Evolutionary conservation across 192 early-diverging fungal species (phyloP), one percentile per base, ranked within the genome.

Genomic region (Backusella morwellensis): DNA sequence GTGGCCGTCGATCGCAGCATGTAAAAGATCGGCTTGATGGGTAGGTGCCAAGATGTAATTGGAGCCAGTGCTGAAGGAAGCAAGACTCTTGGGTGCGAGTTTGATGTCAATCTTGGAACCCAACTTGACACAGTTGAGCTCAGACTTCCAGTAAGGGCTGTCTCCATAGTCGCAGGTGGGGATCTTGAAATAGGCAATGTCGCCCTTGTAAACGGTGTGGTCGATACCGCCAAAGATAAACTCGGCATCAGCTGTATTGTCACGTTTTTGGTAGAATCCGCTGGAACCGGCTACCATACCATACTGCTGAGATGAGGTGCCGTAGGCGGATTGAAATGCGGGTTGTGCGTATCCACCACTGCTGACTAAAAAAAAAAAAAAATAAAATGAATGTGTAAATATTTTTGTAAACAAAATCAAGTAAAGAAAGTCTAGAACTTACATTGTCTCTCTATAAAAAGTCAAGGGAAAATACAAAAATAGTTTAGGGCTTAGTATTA

Each of bases 151-250:
- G 19, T 73, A 81, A 15, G 70, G 75, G 4, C 66, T 67, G 34
- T 52, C 47, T 14, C 76, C 44, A 35, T 74, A 76, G 19, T 74
- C 72, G 34, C 80, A 81, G 40, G 42, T 74, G 17, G 75, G 75
- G 6, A 76, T 47, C 2, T 75, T 71, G 8, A 81, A 52, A 59
- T 73, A 81, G 38, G 80, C 71, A 41, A 80, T 40, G 3, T 70
- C 35, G 17, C 78, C 78, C 52, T 80, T 75, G 56, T 80, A 80
- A 7, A 80, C 69, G 6, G 36, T 67, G 47, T 80, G 78, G 42
- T 80, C 78, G 11, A 80, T 42, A n/a, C 78, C 78, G 32, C 78
- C 78, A 70, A 80, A 56, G 38, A 80, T 75, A 36, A 80, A 80
- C 11, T 80, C 68, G 23, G 52, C 78, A 8, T 80, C 56, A 32